phyloP scores from a whole-genome alignment of 768 basidiomycete genomes.

The Gloeostereum incarnatum region DNA sequence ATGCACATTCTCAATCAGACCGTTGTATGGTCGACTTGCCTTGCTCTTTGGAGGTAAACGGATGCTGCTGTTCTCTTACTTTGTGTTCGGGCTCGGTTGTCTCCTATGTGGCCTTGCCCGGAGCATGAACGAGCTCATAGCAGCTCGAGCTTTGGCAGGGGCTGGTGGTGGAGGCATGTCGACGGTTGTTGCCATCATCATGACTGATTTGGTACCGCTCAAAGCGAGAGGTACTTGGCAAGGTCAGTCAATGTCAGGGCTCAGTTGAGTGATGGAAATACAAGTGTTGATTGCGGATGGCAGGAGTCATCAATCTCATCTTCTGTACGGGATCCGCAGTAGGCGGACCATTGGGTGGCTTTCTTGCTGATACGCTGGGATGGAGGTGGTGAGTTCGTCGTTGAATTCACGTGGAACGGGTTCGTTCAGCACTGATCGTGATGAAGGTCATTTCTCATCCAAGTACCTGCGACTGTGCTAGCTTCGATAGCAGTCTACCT shows the following conservation, averaged over 20 bases:
- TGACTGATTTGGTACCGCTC: slow-evolving; percentile 58
- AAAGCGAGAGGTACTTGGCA: slow-evolving; percentile 63
- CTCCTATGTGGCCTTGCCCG: slow-evolving; percentile 22
- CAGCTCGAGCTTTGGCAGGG: slow-evolving; percentile 23
- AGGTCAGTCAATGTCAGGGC: slow-evolving; percentile 34
- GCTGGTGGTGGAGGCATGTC: slow-evolving; percentile 27
- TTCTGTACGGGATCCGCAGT: slow-evolving; percentile 47
- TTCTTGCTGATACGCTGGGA: slow-evolving; percentile 52
- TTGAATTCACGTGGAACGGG: no score
- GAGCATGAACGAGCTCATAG: slow-evolving; percentile 22
- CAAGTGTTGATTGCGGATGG: neutral
- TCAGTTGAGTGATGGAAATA: no score
- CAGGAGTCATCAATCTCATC: slow-evolving; percentile 51
- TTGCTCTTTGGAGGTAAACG: slow-evolving; percentile 36
- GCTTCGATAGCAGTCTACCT: slow-evolving; percentile 44
- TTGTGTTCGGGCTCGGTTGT: slow-evolving; percentile 22
- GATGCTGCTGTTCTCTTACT: no score
- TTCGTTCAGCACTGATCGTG: no score
- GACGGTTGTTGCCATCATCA: slow-evolving; percentile 50
- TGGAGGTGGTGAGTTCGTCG: slow-evolving; percentile 77
- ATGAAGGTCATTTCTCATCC: slow-evolving; percentile 51
- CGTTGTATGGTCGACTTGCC: slow-evolving; percentile 54
- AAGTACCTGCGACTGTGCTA: slow-evolving; percentile 47
- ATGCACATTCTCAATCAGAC: slow-evolving; percentile 18
- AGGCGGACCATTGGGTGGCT: slow-evolving; percentile 57